phyloP scores from a whole-genome alignment of 805 yeast species.

The Vanderwaltozyma tropicalis region DNA sequence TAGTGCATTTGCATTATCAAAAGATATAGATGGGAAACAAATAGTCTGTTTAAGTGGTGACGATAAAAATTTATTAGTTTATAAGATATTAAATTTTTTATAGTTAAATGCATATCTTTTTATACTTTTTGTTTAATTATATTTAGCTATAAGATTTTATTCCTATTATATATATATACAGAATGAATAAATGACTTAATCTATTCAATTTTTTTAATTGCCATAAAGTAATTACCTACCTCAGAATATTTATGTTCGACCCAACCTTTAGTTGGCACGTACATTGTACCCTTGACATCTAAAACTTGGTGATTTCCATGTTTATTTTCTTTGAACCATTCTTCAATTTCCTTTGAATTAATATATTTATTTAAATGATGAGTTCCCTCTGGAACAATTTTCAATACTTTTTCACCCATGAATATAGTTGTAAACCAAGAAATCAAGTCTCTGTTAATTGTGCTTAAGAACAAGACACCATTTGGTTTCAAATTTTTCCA shows the following conservation, averaged over 20 bases:
- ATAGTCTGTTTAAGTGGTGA: neutral
- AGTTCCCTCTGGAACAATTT: slow-evolving; percentile 85
- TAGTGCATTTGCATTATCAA: neutral
- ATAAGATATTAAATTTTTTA: neutral
- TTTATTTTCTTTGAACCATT: slow-evolving; percentile 46
- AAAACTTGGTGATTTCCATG: slow-evolving; percentile 45
- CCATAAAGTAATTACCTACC: slow-evolving; percentile 84
- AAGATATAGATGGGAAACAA: neutral
- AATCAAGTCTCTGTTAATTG: slow-evolving; percentile 79
- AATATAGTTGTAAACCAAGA: slow-evolving; percentile 91
- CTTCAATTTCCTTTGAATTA: slow-evolving; percentile 57
- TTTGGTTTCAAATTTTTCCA: slow-evolving; percentile 51
- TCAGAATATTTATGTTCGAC: slow-evolving; percentile 46
- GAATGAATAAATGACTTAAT: neutral
- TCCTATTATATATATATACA: too few species aligned
- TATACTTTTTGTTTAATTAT: too few species aligned
- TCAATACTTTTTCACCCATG: slow-evolving; percentile 71
- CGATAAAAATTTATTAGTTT: neutral
- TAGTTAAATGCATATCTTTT: too few species aligned
- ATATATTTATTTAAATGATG: slow-evolving; percentile 83
- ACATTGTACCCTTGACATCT: slow-evolving; percentile 67
- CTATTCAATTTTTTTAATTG: slow-evolving; percentile 43
- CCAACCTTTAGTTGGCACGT: slow-evolving; percentile 84
- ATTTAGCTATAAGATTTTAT: too few species aligned
- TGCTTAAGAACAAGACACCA: slow-evolving; percentile 79